Base-by-base conservation (phyloP, 306 rosid species). In the Dalbergia oliveri region DNA sequence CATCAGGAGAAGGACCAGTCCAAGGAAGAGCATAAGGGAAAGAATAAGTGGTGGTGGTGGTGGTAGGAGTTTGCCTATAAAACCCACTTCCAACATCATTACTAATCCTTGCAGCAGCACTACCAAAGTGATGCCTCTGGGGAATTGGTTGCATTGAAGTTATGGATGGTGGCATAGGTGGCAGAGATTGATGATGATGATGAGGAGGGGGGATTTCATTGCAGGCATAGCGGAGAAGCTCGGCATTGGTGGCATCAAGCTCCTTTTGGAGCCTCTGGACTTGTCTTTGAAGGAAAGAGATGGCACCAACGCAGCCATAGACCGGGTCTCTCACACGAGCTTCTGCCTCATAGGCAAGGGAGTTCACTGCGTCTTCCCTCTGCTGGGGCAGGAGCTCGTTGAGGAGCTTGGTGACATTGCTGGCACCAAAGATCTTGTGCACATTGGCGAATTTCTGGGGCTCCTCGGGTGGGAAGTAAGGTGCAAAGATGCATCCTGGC, bases 381-480 rank as follows among this genome's bases (percentile, higher is more conserved):
- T 95, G 99, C 70, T 90, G 94, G 9, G 98, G 95, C 13, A 89
- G 92, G 60, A 95, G 93, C 11, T 95, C 99, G 41, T 95, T 95
- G 14, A 95, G 99, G 9, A 95, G 94, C 91, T 95, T 95, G 0
- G 97, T 95, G 21, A 95, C 98, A 54, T 95, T 95, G 91, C 99
- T 95, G 4, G 99, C 98, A 1, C 99, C 99, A 10, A 95, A 95
- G 69, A 95, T 93, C 75, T 93, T 95, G 95, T 95, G 99, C 15
- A 95, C 99, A 72, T 95, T 94, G 13, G 97, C 89, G 47, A 94
- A 94, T 59, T 94, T 94, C 33, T 94, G 97, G 12, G 99, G 97
- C 78, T 95, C 99, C 81, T 95, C 99, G 0, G 99, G 99, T 39
- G 99, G 99, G 76, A 95, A 95, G 76, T 93, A 95, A 1, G 97